Conservation (phyloP, 345 rosid genomes). For the Laguncularia racemosa region DNA sequence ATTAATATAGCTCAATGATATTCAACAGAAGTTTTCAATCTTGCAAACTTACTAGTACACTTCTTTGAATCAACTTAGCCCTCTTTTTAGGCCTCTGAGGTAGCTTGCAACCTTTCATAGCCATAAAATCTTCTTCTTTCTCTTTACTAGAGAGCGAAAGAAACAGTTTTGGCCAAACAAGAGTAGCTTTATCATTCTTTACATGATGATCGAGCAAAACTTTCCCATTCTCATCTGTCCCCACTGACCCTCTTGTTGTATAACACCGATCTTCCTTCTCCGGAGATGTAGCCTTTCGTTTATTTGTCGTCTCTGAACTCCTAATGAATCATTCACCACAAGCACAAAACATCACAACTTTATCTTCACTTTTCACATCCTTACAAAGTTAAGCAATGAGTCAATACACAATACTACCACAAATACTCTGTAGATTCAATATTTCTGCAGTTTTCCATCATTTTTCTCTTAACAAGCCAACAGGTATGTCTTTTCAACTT, state of each 20-base stretch:
- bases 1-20: background rate
- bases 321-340: constrained; percentile 12
- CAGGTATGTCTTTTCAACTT: too few species aligned
- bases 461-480: too few species aligned
- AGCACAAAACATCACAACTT: background rate
- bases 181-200: constrained; percentile 47
- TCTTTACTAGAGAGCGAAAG: constrained; percentile 77
- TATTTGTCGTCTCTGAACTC: constrained; percentile 41
- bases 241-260: constrained; percentile 71
- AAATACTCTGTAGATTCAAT: too few species aligned
- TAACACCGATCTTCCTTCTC: constrained; percentile 80
- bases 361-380: background rate
- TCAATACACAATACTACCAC: too few species aligned
- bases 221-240: constrained; percentile 61
- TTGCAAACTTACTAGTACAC: constrained; percentile 49
- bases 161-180: constrained; percentile 74
- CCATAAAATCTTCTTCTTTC: constrained; percentile 92
- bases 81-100: constrained; percentile 93
- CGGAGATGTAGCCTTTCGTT: constrained; percentile 43
- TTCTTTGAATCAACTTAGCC: constrained; percentile 79
- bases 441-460: too few species aligned
- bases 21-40: background rate
- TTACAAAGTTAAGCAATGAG: background rate
- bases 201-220: constrained; percentile 32
- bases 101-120: constrained; percentile 91